A percentile compares a stretch with the other conserved stretches of the same genome.
Evolutionary conservation across 2,329 filamentous ascomycete genomes (phyloP).

Genomic region (Verticillium nubilum): DNA sequence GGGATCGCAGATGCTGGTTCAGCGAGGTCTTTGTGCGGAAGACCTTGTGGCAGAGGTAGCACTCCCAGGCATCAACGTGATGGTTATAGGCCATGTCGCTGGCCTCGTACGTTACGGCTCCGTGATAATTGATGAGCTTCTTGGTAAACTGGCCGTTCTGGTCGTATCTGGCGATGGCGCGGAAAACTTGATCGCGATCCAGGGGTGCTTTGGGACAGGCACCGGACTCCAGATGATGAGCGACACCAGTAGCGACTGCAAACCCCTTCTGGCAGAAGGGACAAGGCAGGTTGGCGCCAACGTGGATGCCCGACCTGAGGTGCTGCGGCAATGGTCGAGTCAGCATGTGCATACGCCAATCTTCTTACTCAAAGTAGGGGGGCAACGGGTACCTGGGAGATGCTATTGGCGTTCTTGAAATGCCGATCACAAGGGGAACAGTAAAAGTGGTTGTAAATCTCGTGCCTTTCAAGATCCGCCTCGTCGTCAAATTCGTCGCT

Average conservation of each 20-base stretch:
- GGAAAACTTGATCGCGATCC: conserved; percentile 42
- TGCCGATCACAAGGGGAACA: background rate
- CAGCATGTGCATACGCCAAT: no score
- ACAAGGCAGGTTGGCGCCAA: conserved; percentile 37
- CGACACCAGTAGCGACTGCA: conserved; percentile 46
- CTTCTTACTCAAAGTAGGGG: no score
- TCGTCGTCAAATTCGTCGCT: background rate
- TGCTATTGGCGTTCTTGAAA: background rate
- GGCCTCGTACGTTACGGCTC: conserved; percentile 27
- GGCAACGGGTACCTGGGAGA: background rate
- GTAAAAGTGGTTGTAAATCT: conserved; percentile 1
- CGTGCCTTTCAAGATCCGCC: background rate
- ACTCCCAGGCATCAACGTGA: conserved; percentile 32
- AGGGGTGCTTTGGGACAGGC: conserved; percentile 41
- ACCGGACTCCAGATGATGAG: conserved; percentile 52
- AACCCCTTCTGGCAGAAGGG: conserved; percentile 47
- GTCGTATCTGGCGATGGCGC: conserved; percentile 38
- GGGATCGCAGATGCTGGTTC: conserved; percentile 49
- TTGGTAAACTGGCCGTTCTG: conserved; percentile 42
- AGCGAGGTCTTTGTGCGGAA: conserved; percentile 33
- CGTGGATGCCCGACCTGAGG: conserved; percentile 45
- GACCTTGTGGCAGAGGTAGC: conserved; percentile 44
- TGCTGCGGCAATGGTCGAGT: conserved; percentile 34
- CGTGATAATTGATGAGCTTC: conserved; percentile 40
- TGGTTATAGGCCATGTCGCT: conserved; percentile 39